Evolutionary conservation across 108 stramenopile species (phyloP), one percentile per base, ranked within the genome.

Genomic region (Fragilariopsis cylindrus): DNA sequence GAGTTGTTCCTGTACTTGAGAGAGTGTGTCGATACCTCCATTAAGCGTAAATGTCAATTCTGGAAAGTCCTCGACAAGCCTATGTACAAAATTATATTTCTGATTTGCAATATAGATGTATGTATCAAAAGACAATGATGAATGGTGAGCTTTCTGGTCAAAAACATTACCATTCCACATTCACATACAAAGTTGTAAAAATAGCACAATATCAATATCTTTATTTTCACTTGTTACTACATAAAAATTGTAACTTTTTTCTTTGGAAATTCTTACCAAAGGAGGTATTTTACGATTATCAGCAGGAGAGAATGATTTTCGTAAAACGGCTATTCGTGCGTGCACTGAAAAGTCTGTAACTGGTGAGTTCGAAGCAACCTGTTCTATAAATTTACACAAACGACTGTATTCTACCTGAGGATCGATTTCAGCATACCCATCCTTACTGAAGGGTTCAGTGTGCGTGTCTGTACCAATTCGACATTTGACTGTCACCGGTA

Each of bases 271-370:
- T 30, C 30, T 30, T 30, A 30, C 30, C 30, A 99, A 82, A 13
- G 96, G 97, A 5, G 99, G 99, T 2, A 99, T 84, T 70, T 90
- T 97, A 48, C 98, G 92, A 88, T 99, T 99, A 67, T 98, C 93
- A 16, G 94, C 88, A 15, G 99, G 98, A 49, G 88, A 95, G 72
- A 98, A 94, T 7, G 90, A 93, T 49, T 88, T 92, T 15, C 76
- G 75, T 60, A 99, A 76, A 9, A 99, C 95, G 30, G 97, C 97
- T 71, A 98, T 98, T 21, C 99, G 90, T 3, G 99, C 98, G 74
- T 99, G 99, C 1, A 99, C 77, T 30, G 89, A 78, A 85, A 99
- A 98, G 72, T 98, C 96, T 0, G 87, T 91, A 13, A 96, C 96
- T 39, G 91, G 83, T 0, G 94, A 97, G 7, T 74, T 73, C 39